Conservation (phyloP, 768 basidiomycete genomes). For the Omphalotus guepiniiformis region DNA sequence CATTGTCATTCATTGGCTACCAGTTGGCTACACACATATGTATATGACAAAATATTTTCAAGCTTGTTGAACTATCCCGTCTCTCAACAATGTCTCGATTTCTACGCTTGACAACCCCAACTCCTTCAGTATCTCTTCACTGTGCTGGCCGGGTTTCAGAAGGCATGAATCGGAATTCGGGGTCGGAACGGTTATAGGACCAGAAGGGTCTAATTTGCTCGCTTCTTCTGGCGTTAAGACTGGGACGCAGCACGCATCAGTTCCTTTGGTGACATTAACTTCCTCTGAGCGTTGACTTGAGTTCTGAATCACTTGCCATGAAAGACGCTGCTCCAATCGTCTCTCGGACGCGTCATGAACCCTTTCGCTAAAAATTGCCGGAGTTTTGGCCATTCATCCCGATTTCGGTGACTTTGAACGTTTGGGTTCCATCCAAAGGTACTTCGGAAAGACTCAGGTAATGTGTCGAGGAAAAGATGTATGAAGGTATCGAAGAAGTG, state of each 20-base stretch:
- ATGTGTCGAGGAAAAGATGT: slow-evolving; percentile 43
- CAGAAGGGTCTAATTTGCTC: slow-evolving; percentile 26
- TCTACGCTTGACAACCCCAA: slow-evolving; percentile 44
- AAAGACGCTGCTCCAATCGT: slow-evolving; percentile 68
- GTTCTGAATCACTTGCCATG: slow-evolving; percentile 42
- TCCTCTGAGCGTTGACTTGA: neutral
- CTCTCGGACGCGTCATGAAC: slow-evolving; percentile 55
- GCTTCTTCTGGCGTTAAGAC: slow-evolving; percentile 66
- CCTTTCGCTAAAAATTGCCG: slow-evolving; percentile 56
- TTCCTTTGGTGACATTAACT: slow-evolving; percentile 35
- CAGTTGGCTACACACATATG: too few species aligned
- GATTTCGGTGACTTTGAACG: slow-evolving; percentile 36
- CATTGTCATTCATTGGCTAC: too few species aligned
- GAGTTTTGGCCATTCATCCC: slow-evolving; percentile 53
- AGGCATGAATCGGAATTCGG: slow-evolving; percentile 16
- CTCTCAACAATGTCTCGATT: slow-evolving; percentile 31
- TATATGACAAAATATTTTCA: too few species aligned
- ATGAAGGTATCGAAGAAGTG: slow-evolving; percentile 66
- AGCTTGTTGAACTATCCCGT: too few species aligned
- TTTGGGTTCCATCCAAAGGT: slow-evolving; percentile 54
- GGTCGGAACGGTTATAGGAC: neutral
- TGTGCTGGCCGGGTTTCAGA: slow-evolving; percentile 50
- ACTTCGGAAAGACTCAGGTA: slow-evolving; percentile 41
- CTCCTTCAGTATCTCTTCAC: slow-evolving; percentile 47
- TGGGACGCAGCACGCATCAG: slow-evolving; percentile 69